Percentiles rank a stretch among this genome's conserved stretches.
These are phyloP conservation scores for Rhododendron molle DNA, from an alignment of 148 eudicot species.

Conservation along the genomic window DNA sequence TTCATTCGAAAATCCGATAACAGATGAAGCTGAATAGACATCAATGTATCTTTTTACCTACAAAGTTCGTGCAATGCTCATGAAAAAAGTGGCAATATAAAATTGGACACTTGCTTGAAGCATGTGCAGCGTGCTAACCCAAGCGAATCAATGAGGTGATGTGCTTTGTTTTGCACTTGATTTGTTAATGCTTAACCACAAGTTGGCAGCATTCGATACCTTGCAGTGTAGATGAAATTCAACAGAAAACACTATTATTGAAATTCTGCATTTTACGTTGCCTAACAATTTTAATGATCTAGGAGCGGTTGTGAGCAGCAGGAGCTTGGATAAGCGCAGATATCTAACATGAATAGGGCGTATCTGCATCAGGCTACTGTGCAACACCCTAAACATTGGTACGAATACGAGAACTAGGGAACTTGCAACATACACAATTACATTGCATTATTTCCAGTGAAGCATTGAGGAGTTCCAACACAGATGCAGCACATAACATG, in stretches of 20 bases:
- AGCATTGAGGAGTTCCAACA: not conserved
- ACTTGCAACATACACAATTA: not conserved
- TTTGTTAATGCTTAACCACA: not conserved
- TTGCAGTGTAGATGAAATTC: not conserved
- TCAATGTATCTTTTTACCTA: constrained; percentile 96
- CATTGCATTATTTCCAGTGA: not conserved
- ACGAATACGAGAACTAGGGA: not conserved
- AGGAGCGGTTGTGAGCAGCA: not conserved
- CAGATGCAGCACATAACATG: not conserved
- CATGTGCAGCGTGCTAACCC: not conserved
- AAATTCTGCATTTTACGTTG: not conserved
- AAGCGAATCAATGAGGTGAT: not conserved
- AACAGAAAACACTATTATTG: not conserved
- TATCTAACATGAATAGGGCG: not conserved
- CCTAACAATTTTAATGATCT: not conserved
- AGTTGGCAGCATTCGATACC: not conserved
- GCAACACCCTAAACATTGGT: not conserved
- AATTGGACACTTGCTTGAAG: not conserved
- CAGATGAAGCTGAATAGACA: constrained; percentile 84
- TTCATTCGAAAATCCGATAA: constrained; percentile 83
- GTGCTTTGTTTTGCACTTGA: not conserved
- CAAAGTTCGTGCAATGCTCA: constrained; percentile 10
- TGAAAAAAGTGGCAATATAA: not conserved
- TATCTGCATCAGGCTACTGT: not conserved
- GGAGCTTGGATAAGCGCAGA: not conserved